Evolutionary conservation across 75 land plant species (phyloP), one percentile per base, ranked within the genome.

Genomic region (Isoetes taiwanensis): DNA sequence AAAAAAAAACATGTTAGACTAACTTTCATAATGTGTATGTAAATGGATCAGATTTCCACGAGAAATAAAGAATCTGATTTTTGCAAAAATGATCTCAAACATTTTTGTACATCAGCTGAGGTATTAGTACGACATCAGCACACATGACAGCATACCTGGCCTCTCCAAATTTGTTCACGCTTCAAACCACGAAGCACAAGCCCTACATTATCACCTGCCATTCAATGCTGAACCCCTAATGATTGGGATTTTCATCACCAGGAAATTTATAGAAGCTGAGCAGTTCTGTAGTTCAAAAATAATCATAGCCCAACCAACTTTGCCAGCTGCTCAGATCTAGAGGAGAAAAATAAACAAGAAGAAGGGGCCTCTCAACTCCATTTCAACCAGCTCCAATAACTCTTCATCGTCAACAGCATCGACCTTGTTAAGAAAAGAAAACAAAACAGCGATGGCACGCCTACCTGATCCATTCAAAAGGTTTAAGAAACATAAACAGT

Each of bases 121-220:
- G n/a, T n/a, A n/a, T n/a, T n/a, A n/a, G n/a, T n/a, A n/a, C n/a
- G n/a, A n/a, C n/a, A n/a, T n/a, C n/a, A n/a, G n/a, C n/a, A n/a
- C n/a, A n/a, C n/a, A n/a, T n/a, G n/a, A n/a, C n/a, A 43, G 5
- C 48, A 59, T 60, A 82, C 93, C 82, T 80, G 83, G 43, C 98
- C 98, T 25, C 98, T 69, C 42, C 74, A 62, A 3, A 93, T 72
- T 62, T 87, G 89, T 28, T 82, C 95, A 46, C 98, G 75, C 69
- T 93, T 93, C 35, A 93, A 41, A 6, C 98, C 98, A 79, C 95
- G 95, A 30, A 93, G 66, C 54, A 93, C 81, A 56, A 93, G 79
- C 54, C 98, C 98, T n/a, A 93, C 98, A 76, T 93, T 87, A 63
- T 93, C 98, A 72, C 98, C 95, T 66, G 98, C 95, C 95, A 86